Base-by-base conservation (phyloP, 2,329 filamentous ascomycete genomes). In the Trichoderma breve region DNA sequence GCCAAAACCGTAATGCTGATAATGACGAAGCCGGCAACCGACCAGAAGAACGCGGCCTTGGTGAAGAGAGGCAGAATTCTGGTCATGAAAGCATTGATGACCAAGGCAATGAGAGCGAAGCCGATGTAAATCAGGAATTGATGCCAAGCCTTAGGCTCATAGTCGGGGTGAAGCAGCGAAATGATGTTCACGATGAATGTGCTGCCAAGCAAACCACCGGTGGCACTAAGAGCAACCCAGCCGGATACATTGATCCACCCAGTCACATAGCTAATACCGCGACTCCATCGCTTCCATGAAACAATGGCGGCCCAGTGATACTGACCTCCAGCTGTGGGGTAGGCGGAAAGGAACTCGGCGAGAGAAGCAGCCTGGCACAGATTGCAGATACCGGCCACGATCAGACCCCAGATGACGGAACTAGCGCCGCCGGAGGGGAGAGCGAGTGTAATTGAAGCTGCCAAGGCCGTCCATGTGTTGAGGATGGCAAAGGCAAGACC, bases 241-340 rank as follows among this genome's bases (percentile, higher is more conserved):
- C 90, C 91, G n/a, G 89, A 89, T 47, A 90, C 87, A 76, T 90
- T 91, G 79, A 90, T 92, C 91, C 91, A 93, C 32, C 91, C 91
- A 0, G 91, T 93, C 61, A 90, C 87, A 83, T 91, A 93, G 61
- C 89, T 91, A 12, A 93, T 85, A 34, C 89, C 82, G 0, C 89
- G 88, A 21, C 88, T 87, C 84, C 86, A 91, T 70, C 81, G 82
- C 72, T 86, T 84, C 84, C 89, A 90, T 36, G 87, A 85, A 73
- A 93, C 82, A 65, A 89, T 82, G 70, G 91, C 90, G 3, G 90
- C 91, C 91, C 91, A 93, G 78, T 93, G 90, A 74, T 93, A 93
- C 79, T 91, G 87, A 15, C 88, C 90, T 74, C 87, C 87, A 3
- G 87, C 87, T 2, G 84, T 86, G 1, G 85, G 85, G 72, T 90